Percentiles rank a stretch among this genome's conserved stretches.
Conservation (phyloP, 73 alveolate genomes). For the Tetrahymena thermophila region DNA sequence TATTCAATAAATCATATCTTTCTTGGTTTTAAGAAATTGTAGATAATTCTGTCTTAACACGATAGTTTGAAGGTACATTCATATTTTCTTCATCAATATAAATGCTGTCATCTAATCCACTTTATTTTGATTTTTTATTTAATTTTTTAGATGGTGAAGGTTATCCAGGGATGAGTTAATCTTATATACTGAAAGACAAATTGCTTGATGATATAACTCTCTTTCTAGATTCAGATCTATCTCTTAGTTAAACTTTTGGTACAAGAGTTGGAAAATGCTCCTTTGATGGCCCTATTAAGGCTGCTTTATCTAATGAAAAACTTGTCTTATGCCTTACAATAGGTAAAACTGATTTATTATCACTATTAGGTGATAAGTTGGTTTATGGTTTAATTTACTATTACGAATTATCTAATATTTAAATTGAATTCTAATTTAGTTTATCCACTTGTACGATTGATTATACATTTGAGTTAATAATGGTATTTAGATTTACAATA, state of each 20-base stretch:
- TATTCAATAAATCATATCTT: neutral
- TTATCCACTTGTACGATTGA: neutral
- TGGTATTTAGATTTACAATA: neutral
- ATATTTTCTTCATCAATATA: neutral
- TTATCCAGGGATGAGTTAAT: neutral
- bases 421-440: neutral
- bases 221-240: neutral
- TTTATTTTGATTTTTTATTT: neutral
- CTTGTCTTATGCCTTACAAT: neutral
- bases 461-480: neutral
- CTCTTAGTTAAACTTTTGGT: neutral
- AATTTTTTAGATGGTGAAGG: neutral
- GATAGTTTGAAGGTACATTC: neutral
- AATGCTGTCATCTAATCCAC: neutral
- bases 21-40: neutral
- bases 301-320: neutral
- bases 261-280: neutral
- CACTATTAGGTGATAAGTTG: neutral
- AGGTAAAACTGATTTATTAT: neutral
- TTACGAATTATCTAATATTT: neutral
- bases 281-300: neutral
- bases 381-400: neutral
- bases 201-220: neutral
- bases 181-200: neutral
- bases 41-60: neutral